Base-by-base conservation (phyloP, 495 filamentous ascomycete genomes). In the Aspergillus panamensis region DNA sequence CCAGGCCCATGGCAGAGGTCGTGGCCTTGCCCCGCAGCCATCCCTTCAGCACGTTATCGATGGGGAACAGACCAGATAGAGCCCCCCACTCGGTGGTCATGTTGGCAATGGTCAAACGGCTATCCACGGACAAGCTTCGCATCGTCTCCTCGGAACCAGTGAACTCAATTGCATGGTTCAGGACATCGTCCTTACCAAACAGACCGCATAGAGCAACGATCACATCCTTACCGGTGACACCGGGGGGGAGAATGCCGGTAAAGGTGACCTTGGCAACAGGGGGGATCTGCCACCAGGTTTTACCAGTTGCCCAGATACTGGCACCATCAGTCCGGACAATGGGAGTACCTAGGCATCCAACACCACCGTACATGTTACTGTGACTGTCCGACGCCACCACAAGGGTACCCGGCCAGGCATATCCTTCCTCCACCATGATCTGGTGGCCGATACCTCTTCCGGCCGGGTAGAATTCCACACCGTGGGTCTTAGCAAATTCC, bases 1-100 rank as follows among this genome's bases (percentile, higher is more conserved):
- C 70, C 16, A 79, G 70, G 17, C 71, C 71, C 69, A 89, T 76
- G 13, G 85, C 85, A 0, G 86, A 76, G 3, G 77, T 79, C 0
- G 88, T 89, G 16, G 92, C 91, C 75, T 91, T 95, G 62, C 75
- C 77, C 20, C 84, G 78, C 8, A 93, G 69, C 93, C 94, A 97
- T n/a, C 72, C 70, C 62, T 85, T 75, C 21, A 97, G 77, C 1
- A 84, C 77, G 0, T 63, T 57, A 65, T 98, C 92, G 55, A 96
- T 89, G 4, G 92, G 93, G 74, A 96, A 97, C 14, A 92, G 72
- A 16, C 87, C 89, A 29, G 81, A 82, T 10, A 96, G 74, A 0
- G 91, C 93, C 40, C 90, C 91, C 93, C 92, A 97, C 69, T 98
- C 94, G 0, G 89, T 95, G 0, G 92, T 89, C 94, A 97, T 97